phyloP scores from a whole-genome alignment of 495 filamentous ascomycete genomes.

The Terfezia boudieri region DNA sequence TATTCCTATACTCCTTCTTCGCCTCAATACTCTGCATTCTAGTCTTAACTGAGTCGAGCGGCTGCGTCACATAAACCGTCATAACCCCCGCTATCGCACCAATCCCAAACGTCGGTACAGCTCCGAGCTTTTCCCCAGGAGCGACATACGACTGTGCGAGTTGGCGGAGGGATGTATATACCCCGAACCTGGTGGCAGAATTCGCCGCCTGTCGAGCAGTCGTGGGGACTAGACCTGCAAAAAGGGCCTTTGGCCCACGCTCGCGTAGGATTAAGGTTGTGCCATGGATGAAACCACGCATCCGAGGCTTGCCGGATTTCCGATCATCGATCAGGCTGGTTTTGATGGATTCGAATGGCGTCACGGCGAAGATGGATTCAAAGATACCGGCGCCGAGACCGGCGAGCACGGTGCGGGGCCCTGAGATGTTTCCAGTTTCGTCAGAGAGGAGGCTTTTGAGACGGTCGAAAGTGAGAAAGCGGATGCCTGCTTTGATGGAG shows the following conservation, averaged over 20 bases:
- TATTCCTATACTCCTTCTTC: slow-evolving; percentile 62
- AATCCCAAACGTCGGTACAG: slow-evolving; percentile 73
- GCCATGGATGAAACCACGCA: slow-evolving; percentile 84
- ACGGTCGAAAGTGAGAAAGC: slow-evolving; percentile 93
- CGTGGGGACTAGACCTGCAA: slow-evolving; percentile 89
- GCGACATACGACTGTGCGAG: slow-evolving; percentile 77
- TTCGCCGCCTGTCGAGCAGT: slow-evolving; percentile 90
- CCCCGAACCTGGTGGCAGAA: slow-evolving; percentile 67
- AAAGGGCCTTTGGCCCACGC: slow-evolving; percentile 72
- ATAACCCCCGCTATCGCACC: slow-evolving; percentile 77
- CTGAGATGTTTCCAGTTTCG: slow-evolving; percentile 69
- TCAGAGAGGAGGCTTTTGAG: slow-evolving; percentile 70
- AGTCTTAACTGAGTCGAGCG: slow-evolving; percentile 88
- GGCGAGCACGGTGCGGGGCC: slow-evolving; percentile 73
- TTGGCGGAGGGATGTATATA: slow-evolving; percentile 77
- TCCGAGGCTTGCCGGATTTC: slow-evolving; percentile 43
- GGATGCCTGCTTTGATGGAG: slow-evolving; percentile 82
- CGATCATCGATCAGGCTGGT: slow-evolving; percentile 92
- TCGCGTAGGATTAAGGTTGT: slow-evolving; percentile 68
- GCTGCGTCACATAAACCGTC: slow-evolving; percentile 81
- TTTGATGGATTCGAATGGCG: slow-evolving; percentile 95
- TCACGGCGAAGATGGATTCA: slow-evolving; percentile 81
- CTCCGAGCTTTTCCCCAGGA: slow-evolving; percentile 83
- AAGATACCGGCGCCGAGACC: slow-evolving; percentile 90
- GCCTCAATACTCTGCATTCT: slow-evolving; percentile 96